Conservation (phyloP, 257 asterid species). For the Solanum medicagineum region DNA sequence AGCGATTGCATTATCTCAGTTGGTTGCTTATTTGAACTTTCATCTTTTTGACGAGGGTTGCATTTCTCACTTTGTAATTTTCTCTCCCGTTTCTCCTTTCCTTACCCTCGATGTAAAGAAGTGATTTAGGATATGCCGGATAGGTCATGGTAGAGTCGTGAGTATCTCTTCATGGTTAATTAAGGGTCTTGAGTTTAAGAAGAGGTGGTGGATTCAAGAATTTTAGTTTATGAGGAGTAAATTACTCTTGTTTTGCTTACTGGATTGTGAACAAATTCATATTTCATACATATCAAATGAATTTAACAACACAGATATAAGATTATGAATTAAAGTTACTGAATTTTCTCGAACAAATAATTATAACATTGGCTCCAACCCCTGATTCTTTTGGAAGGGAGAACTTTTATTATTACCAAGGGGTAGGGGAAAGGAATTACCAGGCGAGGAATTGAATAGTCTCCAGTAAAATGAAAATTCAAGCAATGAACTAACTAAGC, state of each 20-base stretch:
- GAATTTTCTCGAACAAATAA: background rate
- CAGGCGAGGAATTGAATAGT: too few relatives aligned
- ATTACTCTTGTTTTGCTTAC: background rate
- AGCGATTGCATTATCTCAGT: background rate
- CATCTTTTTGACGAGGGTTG: background rate
- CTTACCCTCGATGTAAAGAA: background rate
- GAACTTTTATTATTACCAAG: too few relatives aligned
- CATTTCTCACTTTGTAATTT: background rate
- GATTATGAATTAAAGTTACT: background rate
- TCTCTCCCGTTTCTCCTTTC: background rate
- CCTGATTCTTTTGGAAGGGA: background rate
- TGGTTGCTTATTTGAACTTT: background rate
- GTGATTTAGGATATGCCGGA: background rate
- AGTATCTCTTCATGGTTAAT: background rate
- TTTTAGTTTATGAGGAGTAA: background rate
- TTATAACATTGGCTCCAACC: background rate
- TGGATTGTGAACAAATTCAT: background rate
- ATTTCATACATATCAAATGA: background rate
- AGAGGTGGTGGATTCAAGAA: background rate
- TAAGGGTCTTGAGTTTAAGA: background rate
- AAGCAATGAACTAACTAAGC: too few relatives aligned
- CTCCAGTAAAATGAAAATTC: too few relatives aligned
- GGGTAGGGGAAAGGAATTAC: too few relatives aligned
- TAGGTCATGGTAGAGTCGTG: background rate
- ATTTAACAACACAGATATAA: background rate